Base-by-base conservation (phyloP, 148 eudicot genomes). In the Diospyros lotus region DNA sequence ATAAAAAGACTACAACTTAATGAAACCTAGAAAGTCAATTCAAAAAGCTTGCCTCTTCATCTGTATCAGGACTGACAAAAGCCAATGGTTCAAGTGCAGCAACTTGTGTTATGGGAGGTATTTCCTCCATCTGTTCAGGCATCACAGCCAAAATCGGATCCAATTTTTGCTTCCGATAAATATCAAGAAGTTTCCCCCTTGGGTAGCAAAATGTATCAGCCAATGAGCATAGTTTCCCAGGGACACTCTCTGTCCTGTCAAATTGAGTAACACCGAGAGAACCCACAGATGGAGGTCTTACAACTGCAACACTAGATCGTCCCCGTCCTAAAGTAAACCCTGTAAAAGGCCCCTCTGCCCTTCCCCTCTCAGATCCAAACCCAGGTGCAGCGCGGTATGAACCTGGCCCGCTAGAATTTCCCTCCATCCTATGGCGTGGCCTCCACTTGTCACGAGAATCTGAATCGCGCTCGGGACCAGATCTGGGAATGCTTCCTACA, bases 391-490 rank as follows among this genome's bases (percentile, higher is more conserved):
- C 94, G 60, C 97, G 90, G 74, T 80, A 85, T 44, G 95, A 73
- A 79, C 86, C 86, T 48, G 89, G 84, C 12, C 91, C 92, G 51
- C 77, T 70, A 66, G 92, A 82, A 76, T 75, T 86, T 72, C 88
- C 79, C 58, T 95, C 98, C 87, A 89, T 84, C 76, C 93, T 88
- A 79, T 92, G 96, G 70, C 98, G 93, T 67, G 98, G 98, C 84
- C 98, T 90, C 98, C 98, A 95, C 88, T 95, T 95, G 73, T 95
- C 97, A 78, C 97, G 97, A 52, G 88, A 75, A 56, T 95, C 96
- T 48, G 83, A 55, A 54, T 95, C 98, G n/a, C 90, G 91, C 54
- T 89, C 91, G 17, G 85, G 72, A 60, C 70, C 72, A 77, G 80
- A 61, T 66, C 95, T 91, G 44, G 50, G 18, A 56, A 75, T 89